Percentiles rank a stretch among this genome's conserved stretches.
Conservation (phyloP, 2,329 filamentous ascomycete genomes). For the Alternaria hordeiaustralica region DNA sequence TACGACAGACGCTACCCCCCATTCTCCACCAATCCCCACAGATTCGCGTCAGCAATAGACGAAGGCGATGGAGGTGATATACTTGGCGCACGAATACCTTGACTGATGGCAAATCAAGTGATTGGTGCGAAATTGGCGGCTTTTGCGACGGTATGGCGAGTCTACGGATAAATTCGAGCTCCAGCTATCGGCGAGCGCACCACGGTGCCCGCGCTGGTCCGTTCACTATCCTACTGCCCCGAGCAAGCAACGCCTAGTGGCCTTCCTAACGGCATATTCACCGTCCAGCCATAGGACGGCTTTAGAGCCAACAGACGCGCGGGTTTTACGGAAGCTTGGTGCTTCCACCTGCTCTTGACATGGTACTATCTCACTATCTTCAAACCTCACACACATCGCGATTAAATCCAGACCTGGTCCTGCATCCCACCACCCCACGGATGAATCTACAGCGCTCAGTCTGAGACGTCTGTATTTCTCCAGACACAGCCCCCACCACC, state of each 20-base stretch:
- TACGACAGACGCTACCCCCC: slow-evolving; percentile 7
- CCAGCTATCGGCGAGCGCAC: slow-evolving; percentile 31
- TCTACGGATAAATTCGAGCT: slow-evolving; percentile 41
- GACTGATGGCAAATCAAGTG: slow-evolving; percentile 11
- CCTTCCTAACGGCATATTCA: slow-evolving; percentile 46
- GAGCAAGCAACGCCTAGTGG: slow-evolving; percentile 33
- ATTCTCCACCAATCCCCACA: slow-evolving; percentile 43
- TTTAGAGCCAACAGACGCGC: slow-evolving; percentile 37
- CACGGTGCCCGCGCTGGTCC: slow-evolving; percentile 30
- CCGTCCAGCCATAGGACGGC: slow-evolving; percentile 49
- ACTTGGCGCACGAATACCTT: slow-evolving; percentile 27
- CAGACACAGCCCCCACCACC: slow-evolving; percentile 33
- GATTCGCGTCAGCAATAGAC: slow-evolving; percentile 28
- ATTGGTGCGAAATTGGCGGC: slow-evolving; percentile 43
- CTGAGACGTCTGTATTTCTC: slow-evolving; percentile 33
- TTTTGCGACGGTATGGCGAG: slow-evolving; percentile 20
- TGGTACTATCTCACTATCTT: slow-evolving; percentile 45
- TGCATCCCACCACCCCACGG: slow-evolving; percentile 36
- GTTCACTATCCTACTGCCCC: slow-evolving; percentile 32
- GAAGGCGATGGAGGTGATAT: slow-evolving; percentile 9
- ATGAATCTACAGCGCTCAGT: slow-evolving; percentile 28
- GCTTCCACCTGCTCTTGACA: slow-evolving; percentile 37
- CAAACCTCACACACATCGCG: slow-evolving; percentile 37
- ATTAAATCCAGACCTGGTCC: slow-evolving; percentile 37
- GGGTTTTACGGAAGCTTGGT: slow-evolving; percentile 43